A percentile compares a stretch with the other conserved stretches of the same genome.
Evolutionary conservation across 2,329 filamentous ascomycete species (phyloP).

Genomic region (Pseudocercospora pini-densiflorae): DNA sequence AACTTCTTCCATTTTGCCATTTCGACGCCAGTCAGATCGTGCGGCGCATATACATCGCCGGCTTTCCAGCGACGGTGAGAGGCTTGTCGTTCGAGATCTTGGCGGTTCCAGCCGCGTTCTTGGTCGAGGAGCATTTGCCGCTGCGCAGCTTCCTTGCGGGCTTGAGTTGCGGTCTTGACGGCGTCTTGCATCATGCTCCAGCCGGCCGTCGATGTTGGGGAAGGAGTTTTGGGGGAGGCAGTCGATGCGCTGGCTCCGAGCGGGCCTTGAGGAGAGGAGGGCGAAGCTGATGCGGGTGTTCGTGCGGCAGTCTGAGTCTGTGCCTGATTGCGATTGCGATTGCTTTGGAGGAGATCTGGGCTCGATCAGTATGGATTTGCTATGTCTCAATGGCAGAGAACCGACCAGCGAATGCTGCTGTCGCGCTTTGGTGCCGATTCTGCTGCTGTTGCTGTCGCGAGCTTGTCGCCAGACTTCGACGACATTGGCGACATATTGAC

Average conservation of each 20-base stretch:
- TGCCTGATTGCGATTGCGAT: background rate
- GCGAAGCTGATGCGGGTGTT: background rate
- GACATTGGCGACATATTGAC: slow-evolving; percentile 36
- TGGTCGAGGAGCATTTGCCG: slow-evolving; percentile 24
- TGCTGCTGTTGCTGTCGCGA: slow-evolving; percentile 30
- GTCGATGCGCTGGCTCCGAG: background rate
- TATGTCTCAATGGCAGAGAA: background rate
- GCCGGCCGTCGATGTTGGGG: background rate
- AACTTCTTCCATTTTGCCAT: slow-evolving; percentile 77
- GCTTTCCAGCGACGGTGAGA: slow-evolving; percentile 68
- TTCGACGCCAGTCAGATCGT: slow-evolving; percentile 79
- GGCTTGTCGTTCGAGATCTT: slow-evolving; percentile 65
- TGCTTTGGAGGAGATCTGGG: slow-evolving; percentile 2
- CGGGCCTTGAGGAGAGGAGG: background rate
- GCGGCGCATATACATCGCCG: slow-evolving; percentile 89
- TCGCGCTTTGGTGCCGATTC: slow-evolving; percentile 33
- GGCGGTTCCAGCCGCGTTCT: slow-evolving; percentile 37
- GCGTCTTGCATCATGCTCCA: slow-evolving; percentile 11
- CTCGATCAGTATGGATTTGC: background rate
- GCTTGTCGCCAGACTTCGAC: slow-evolving; percentile 31
- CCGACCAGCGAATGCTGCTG: slow-evolving; percentile 33
- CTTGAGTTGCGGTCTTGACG: slow-evolving; percentile 4
- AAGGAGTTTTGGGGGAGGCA: background rate
- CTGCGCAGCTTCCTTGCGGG: slow-evolving; percentile 9
- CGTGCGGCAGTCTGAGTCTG: background rate